Evolutionary conservation across 805 yeast genomes (phyloP).

Genomic region (Starmera amethionina): DNA sequence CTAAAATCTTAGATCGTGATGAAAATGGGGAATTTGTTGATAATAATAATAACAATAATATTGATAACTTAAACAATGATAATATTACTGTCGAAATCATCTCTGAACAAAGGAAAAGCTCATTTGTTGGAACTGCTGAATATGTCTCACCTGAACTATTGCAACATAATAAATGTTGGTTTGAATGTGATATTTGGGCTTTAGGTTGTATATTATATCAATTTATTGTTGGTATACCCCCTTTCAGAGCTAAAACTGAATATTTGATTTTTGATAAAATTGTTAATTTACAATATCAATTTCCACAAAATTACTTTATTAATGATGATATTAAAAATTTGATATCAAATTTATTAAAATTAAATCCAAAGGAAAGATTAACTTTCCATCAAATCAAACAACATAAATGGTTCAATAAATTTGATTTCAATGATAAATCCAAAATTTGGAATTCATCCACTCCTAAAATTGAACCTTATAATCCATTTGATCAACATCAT

Average conservation of each 20-base stretch:
- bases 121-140: constrained; percentile 92
- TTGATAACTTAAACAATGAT: too few relatives aligned
- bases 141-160: constrained; percentile 81
- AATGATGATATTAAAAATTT: constrained; percentile 58
- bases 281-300: constrained; percentile 62
- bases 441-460: constrained; percentile 59
- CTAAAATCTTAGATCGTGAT: constrained; percentile 50
- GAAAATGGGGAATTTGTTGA: constrained; percentile 48
- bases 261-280: constrained; percentile 79
- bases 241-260: constrained; percentile 77
- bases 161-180: constrained; percentile 37
- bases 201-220: constrained; percentile 94
- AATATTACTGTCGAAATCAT: constrained; percentile 2
- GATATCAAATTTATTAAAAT: constrained; percentile 51
- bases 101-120: constrained; percentile 23
- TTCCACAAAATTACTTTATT: constrained; percentile 48
- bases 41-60: constrained; percentile 53
- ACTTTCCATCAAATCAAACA: constrained; percentile 45
- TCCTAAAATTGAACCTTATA: constrained; percentile 64
- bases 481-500: constrained; percentile 23
- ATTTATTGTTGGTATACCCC: constrained; percentile 90
- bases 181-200: constrained; percentile 89
- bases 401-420: constrained; percentile 61
- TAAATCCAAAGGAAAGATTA: constrained; percentile 64
- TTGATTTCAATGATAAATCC: constrained; percentile 59